A percentile compares a stretch with the other conserved stretches of the same genome.
Conservation (phyloP, 1,284 basidiomycete genomes). For the Sutorius eximius region DNA sequence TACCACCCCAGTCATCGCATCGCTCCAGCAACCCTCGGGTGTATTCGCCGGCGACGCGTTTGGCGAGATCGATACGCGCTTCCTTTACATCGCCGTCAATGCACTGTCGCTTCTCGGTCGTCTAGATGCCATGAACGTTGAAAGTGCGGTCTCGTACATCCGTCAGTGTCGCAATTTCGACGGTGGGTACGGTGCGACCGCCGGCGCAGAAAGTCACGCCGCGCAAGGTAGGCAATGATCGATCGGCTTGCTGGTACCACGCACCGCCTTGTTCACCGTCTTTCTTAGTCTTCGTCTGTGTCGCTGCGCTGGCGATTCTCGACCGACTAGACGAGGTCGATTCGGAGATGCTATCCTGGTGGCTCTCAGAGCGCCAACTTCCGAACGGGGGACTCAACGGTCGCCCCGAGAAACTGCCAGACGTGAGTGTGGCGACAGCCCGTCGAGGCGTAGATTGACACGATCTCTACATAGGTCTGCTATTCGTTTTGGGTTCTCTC, state of each 20-base stretch:
- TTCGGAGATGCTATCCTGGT: conserved; percentile 77
- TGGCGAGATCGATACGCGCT: conserved; percentile 92
- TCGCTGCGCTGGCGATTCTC: conserved; percentile 78
- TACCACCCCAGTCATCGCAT: conserved; percentile 66
- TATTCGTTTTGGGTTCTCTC: conserved; percentile 84
- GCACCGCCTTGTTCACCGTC: no score
- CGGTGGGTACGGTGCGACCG: conserved; percentile 85
- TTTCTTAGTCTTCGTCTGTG: conserved; percentile 81
- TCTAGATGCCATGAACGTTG: conserved; percentile 60
- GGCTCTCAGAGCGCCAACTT: conserved; percentile 84
- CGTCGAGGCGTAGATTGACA: background rate
- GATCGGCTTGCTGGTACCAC: background rate
- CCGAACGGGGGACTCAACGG: conserved; percentile 95
- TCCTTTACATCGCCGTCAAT: conserved; percentile 84
- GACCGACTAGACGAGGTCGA: conserved; percentile 80
- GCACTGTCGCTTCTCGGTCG: conserved; percentile 81
- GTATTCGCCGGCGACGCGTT: conserved; percentile 89
- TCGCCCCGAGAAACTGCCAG: conserved; percentile 96
- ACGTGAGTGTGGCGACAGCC: conserved; percentile 57
- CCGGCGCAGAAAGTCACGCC: conserved; percentile 91
- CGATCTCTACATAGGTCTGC: conserved; percentile 68
- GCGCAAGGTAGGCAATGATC: conserved; percentile 68
- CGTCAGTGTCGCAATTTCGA: conserved; percentile 88
- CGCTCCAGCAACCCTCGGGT: conserved; percentile 82
- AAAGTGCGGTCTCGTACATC: conserved; percentile 75